phyloP scores from a whole-genome alignment of 2,329 filamentous ascomycete genomes.

The Balansia obtecta region DNA sequence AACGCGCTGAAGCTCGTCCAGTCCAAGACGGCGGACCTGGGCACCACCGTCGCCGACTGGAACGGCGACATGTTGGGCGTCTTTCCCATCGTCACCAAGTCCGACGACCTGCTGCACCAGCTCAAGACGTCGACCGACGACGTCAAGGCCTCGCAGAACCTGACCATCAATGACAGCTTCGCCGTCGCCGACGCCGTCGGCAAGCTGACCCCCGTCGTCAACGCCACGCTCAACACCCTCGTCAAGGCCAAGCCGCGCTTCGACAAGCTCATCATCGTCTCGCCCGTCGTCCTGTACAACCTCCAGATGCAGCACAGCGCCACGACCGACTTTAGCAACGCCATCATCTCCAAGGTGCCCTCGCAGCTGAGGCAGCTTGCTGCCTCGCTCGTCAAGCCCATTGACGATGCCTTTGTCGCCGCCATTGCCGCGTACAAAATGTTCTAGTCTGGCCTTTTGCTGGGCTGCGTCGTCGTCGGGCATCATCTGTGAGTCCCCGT shows the following conservation, averaged over 20 bases:
- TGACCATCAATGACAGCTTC: slow-evolving; percentile 26
- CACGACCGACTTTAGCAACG: slow-evolving; percentile 23
- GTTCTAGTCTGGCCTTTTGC: too few species aligned
- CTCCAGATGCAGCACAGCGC: slow-evolving; percentile 28
- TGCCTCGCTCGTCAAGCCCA: slow-evolving; percentile 21
- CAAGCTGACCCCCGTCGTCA: slow-evolving; percentile 24
- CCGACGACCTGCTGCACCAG: slow-evolving; percentile 24
- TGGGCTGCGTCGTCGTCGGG: too few species aligned
- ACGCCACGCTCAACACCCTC: slow-evolving; percentile 25
- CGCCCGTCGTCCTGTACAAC: slow-evolving; percentile 29
- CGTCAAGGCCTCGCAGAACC: slow-evolving; percentile 23
- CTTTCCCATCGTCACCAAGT: slow-evolving; percentile 27
- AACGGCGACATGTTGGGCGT: slow-evolving; percentile 24
- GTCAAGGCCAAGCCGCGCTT: slow-evolving; percentile 30
- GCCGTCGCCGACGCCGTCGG: slow-evolving; percentile 24
- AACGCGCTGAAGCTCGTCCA: slow-evolving; percentile 23
- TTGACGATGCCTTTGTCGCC: slow-evolving; percentile 25
- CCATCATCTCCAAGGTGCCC: slow-evolving; percentile 29
- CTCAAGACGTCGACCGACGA: slow-evolving; percentile 26
- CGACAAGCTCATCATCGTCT: slow-evolving; percentile 28
- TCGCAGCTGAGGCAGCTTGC: slow-evolving; percentile 19
- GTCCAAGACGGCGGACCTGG: slow-evolving; percentile 20
- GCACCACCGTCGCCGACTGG: slow-evolving; percentile 23
- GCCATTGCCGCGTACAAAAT: slow-evolving; percentile 17
- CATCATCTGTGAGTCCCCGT: too few species aligned